Base-by-base conservation (phyloP, 208 protist genomes). In the Spongospora subterranea region DNA sequence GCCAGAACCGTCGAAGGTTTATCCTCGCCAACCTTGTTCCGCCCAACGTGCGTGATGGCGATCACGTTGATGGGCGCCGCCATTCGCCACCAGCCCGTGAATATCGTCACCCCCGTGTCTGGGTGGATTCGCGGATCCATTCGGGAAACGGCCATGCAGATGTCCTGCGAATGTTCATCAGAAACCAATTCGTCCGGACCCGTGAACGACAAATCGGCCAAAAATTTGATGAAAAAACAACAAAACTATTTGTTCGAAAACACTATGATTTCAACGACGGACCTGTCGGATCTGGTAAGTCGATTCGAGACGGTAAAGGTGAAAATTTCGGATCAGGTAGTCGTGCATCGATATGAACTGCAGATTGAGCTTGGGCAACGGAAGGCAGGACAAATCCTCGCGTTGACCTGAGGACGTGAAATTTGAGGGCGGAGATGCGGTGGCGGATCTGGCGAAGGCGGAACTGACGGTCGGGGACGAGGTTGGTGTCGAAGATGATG, bases 291-390 rank as follows among this genome's bases (percentile, higher is more conserved):
- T 95, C 82, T 96, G 95, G 92, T 96, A 96, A 0, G 92, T 93
- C 45, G 93, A 88, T 88, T 98, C 96, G 0, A 97, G 91, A 45
- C 93, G 93, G 89, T 96, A 97, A n/a, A 98, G 94, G 39, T 92
- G 95, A 82, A 97, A 96, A 90, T 97, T 97, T 43, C 96, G 92
- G 40, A 97, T 93, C 0, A 98, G 92, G 90, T 98, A 98, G 92
- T 98, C 96, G 45, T 96, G 82, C 39, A 97, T 88, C 29, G 96
- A 97, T 0, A 98, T 92, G 88, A 96, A 98, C 91, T 98, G 96
- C 91, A 98, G 82, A 88, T 97, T 96, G 0, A 98, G 92, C 90
- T 97, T 97, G 20, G 96, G 96, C 32, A 97, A 92, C 40, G 96
- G 91, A 0, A 97, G 92, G 39, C 88, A 88, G n/a, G n/a, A n/a